Conservation (phyloP, 805 yeast genomes). For the Yamadazyma ubonensis region DNA sequence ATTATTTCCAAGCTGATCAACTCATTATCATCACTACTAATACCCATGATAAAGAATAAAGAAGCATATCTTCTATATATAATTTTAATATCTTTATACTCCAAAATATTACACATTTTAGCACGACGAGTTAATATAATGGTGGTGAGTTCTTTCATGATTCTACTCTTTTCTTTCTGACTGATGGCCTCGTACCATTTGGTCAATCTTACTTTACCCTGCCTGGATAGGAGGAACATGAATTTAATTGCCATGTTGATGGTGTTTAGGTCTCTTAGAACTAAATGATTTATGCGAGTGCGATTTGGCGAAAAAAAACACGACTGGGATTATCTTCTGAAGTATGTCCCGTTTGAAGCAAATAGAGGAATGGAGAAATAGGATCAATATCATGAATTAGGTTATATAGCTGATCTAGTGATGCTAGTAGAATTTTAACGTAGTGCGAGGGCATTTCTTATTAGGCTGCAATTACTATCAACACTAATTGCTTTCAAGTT, state of each 20-base stretch:
- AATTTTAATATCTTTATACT: constrained; percentile 79
- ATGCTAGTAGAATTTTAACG: neutral
- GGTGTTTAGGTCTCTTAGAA: constrained; percentile 1
- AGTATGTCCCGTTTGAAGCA: no score
- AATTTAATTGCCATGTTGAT: constrained; percentile 72
- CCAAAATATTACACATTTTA: constrained; percentile 93
- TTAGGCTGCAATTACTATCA: no score
- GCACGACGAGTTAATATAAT: constrained; percentile 80
- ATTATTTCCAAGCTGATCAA: constrained; percentile 79
- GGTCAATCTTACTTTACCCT: constrained; percentile 89
- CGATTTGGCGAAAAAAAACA: neutral
- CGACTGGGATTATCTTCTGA: no score
- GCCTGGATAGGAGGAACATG: constrained; percentile 80
- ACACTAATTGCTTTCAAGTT: no score
- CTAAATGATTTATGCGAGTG: neutral
- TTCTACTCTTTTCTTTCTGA: constrained; percentile 82
- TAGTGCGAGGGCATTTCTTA: no score
- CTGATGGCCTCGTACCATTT: constrained; percentile 88
- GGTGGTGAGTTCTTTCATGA: constrained; percentile 83
- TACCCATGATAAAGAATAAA: constrained; percentile 83
- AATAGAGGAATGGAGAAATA: no score
- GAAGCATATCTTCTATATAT: constrained; percentile 94
- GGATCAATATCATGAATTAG: no score
- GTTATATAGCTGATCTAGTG: neutral
- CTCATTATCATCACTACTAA: constrained; percentile 83